These are phyloP conservation scores for Xanthoconium separans DNA, from an alignment of 1,284 basidiomycete species.

Conservation along the genomic window DNA sequence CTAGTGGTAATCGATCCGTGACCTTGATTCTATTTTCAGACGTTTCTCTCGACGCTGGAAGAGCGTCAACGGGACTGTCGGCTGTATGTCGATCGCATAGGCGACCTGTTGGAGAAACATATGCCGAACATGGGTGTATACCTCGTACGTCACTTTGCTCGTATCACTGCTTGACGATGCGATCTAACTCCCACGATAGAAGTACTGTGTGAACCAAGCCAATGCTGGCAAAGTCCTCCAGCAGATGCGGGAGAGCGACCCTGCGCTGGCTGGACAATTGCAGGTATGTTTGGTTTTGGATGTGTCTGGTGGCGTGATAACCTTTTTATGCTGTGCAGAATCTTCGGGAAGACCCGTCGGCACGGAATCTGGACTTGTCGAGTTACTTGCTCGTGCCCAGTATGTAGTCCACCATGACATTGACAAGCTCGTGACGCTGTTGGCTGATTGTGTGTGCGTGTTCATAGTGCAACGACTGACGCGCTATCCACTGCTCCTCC, in stretches of 20 bases:
- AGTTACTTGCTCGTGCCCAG: conserved; percentile 91
- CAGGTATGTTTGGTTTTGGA: conserved; percentile 46
- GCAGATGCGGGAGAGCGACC: conserved; percentile 67
- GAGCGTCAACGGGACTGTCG: conserved; percentile 87
- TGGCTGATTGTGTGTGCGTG: background rate
- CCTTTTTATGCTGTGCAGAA: conserved; percentile 38
- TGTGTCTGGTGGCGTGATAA: background rate
- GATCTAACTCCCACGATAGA: conserved; percentile 41
- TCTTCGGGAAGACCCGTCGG: conserved; percentile 71
- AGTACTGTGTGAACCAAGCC: conserved; percentile 90
- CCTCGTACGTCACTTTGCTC: conserved; percentile 48
- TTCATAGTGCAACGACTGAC: conserved; percentile 90
- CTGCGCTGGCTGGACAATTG: conserved; percentile 64
- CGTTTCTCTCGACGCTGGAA: conserved; percentile 84
- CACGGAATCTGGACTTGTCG: conserved; percentile 84
- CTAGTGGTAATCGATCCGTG: background rate
- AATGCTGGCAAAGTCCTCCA: conserved; percentile 80
- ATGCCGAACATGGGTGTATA: conserved; percentile 80
- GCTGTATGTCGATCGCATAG: conserved; percentile 86
- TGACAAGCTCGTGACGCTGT: background rate
- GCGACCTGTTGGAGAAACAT: conserved; percentile 78
- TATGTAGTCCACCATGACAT: conserved; percentile 38
- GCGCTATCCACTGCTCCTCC: conserved; percentile 85
- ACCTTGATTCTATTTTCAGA: conserved; percentile 35
- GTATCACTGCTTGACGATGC: too few relatives aligned